These are phyloP conservation scores for Aspergillus japonicus DNA, from an alignment of 2,329 filamentous ascomycete species.

Conservation along the genomic window DNA sequence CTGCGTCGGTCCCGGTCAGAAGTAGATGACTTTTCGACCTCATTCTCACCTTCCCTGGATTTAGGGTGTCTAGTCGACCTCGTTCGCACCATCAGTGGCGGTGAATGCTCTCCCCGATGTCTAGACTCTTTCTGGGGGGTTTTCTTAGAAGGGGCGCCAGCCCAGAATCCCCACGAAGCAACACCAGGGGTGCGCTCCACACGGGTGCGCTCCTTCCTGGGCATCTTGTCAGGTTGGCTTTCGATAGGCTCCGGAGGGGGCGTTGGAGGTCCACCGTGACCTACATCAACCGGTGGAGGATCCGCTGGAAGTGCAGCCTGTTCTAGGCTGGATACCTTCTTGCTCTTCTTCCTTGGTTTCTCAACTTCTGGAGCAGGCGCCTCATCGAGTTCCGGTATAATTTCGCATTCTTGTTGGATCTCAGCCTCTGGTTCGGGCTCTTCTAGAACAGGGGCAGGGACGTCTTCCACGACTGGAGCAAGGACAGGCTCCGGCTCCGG, in stretches of 20 bases:
- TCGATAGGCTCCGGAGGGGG: constrained; percentile 55
- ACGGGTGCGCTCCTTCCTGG: constrained; percentile 74
- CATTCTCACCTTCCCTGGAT: constrained; percentile 59
- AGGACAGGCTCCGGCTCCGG: constrained; percentile 24
- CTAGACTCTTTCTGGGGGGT: constrained; percentile 52
- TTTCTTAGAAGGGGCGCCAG: constrained; percentile 53
- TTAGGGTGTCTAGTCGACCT: constrained; percentile 60
- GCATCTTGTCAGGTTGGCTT: constrained; percentile 53
- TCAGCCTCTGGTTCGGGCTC: constrained; percentile 24
- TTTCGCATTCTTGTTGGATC: constrained; percentile 14
- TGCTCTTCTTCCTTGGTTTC: constrained; percentile 36
- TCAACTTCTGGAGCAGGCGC: constrained; percentile 24
- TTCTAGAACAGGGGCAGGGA: constrained; percentile 19
- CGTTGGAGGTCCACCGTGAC: constrained; percentile 43
- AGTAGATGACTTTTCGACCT: constrained; percentile 64
- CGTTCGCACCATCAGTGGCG: constrained; percentile 50
- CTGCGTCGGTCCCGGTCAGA: constrained; percentile 66
- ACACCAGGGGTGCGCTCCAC: constrained; percentile 66
- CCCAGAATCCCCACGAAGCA: constrained; percentile 77
- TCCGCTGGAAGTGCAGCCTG: constrained; percentile 41
- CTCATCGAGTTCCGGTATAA: constrained; percentile 27
- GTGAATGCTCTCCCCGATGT: constrained; percentile 40
- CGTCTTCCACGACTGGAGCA: constrained; percentile 28
- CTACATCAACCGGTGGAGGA: constrained; percentile 27
- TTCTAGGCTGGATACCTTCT: constrained; percentile 26